phyloP scores from a whole-genome alignment of 768 basidiomycete genomes.

The Trametes punicea region DNA sequence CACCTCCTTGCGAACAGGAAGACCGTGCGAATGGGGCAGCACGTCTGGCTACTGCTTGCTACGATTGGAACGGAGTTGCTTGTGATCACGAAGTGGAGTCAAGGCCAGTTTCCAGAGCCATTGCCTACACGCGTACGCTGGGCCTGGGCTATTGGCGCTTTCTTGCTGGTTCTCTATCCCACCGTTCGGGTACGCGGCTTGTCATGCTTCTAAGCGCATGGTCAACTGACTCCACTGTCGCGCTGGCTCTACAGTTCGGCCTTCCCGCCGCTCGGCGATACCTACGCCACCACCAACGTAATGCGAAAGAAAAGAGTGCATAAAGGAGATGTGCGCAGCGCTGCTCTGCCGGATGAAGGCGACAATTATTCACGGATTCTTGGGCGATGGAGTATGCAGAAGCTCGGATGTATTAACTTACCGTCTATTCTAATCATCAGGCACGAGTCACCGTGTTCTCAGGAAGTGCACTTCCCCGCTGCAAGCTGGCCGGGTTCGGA shows the following conservation, averaged over 20 bases:
- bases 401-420: constrained; percentile 15
- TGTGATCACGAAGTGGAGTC: constrained; percentile 79
- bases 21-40: constrained; percentile 87
- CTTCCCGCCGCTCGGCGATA: constrained; percentile 55
- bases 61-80: constrained; percentile 82
- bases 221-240: constrained; percentile 20
- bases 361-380: not conserved
- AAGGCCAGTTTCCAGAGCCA: constrained; percentile 63
- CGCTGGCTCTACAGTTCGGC: constrained; percentile 51
- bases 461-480: constrained; percentile 5
- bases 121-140: constrained; percentile 59
- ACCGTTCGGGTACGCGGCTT: constrained; percentile 47
- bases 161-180: constrained; percentile 68
- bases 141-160: constrained; percentile 61
- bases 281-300: constrained; percentile 36
- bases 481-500: constrained; percentile 1
- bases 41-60: constrained; percentile 82
- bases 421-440: constrained; percentile 17
- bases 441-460: constrained; percentile 13
- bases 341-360: not conserved
- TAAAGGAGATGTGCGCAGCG: constrained; percentile 5
- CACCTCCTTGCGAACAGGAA: constrained; percentile 41
- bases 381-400: constrained; percentile 1
- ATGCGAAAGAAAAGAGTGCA: constrained; percentile 30
- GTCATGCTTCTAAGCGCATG: constrained; percentile 6